phyloP scores from a whole-genome alignment of 176 grass and related monocot genomes.

The Stipa capillata region DNA sequence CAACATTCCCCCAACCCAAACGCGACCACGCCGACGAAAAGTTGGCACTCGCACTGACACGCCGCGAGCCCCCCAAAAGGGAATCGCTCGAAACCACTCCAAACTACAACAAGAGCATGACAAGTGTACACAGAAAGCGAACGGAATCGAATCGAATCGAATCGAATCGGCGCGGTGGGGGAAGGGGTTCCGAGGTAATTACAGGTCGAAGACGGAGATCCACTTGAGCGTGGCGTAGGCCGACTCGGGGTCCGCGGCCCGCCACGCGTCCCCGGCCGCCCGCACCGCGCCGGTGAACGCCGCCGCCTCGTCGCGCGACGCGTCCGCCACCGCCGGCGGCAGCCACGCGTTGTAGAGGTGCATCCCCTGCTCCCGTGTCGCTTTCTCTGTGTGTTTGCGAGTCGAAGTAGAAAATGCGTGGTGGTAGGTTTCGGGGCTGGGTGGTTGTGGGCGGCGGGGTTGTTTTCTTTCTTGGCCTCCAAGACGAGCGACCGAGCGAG shows the following conservation, averaged over 20 bases:
- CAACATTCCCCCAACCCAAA: neutral
- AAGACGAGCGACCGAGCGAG: slow-evolving; percentile 19
- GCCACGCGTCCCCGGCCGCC: slow-evolving; percentile 52
- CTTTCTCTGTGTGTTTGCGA: neutral
- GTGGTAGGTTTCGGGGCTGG: slow-evolving; percentile 5
- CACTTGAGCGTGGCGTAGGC: slow-evolving; percentile 90
- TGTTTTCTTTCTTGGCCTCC: slow-evolving; percentile 56
- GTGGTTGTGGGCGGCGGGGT: slow-evolving; percentile 14
- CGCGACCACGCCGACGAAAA: neutral
- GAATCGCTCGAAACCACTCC: neutral
- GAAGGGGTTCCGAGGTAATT: neutral
- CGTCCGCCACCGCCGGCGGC: slow-evolving; percentile 56
- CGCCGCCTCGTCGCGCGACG: slow-evolving; percentile 49
- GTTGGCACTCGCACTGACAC: neutral
- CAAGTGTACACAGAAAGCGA: neutral
- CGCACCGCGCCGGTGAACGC: slow-evolving; percentile 54
- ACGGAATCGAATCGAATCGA: neutral
- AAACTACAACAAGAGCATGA: neutral
- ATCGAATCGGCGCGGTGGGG: neutral
- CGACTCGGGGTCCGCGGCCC: slow-evolving; percentile 46
- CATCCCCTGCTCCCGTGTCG: slow-evolving; percentile 23
- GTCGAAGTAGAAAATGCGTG: neutral
- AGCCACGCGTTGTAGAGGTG: slow-evolving; percentile 98
- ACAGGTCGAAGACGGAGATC: slow-evolving; percentile 92
- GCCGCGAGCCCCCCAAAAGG: neutral